A percentile compares a stretch with the other conserved stretches of the same genome.
phyloP scores from a whole-genome alignment of 208 protist genomes.

The Trypanosoma theileri region DNA sequence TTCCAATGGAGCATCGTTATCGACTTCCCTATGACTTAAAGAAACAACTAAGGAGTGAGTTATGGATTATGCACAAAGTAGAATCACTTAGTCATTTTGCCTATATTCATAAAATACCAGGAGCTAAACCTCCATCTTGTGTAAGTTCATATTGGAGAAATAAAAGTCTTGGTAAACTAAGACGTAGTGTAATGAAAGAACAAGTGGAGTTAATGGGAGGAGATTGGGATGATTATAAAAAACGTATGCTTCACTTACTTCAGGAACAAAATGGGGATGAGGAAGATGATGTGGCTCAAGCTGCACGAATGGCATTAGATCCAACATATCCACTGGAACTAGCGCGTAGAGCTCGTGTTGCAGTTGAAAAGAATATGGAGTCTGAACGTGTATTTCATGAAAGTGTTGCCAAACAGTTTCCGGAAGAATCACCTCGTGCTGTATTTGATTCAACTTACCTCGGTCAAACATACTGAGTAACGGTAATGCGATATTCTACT shows the following conservation, averaged over 20 bases:
- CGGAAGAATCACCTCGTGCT: constrained; percentile 57
- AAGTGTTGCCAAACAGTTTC: constrained; percentile 40
- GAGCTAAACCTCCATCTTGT: constrained; percentile 59
- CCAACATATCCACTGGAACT: constrained; percentile 74
- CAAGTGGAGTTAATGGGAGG: constrained; percentile 79
- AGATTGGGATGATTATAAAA: constrained; percentile 86
- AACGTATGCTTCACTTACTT: constrained; percentile 65
- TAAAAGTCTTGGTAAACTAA: constrained; percentile 29
- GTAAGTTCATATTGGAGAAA: constrained; percentile 37
- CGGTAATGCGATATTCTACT: not conserved
- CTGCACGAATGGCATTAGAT: constrained; percentile 82
- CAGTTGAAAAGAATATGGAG: constrained; percentile 41
- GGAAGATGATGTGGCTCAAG: constrained; percentile 83
- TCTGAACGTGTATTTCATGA: constrained; percentile 60
- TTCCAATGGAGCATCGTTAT: constrained; percentile 21
- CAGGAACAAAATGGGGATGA: constrained; percentile 70
- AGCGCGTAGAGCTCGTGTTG: constrained; percentile 41
- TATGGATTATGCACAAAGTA: constrained; percentile 86
- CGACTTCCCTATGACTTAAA: constrained; percentile 27
- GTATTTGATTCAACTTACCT: constrained; percentile 43
- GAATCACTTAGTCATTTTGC: constrained; percentile 75
- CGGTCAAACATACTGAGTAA: constrained; percentile 5
- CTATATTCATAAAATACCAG: constrained; percentile 85
- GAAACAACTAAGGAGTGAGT: constrained; percentile 69
- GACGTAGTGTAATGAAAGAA: constrained; percentile 29